phyloP scores from a whole-genome alignment of 768 basidiomycete species.

The Austroboletus festivus region DNA sequence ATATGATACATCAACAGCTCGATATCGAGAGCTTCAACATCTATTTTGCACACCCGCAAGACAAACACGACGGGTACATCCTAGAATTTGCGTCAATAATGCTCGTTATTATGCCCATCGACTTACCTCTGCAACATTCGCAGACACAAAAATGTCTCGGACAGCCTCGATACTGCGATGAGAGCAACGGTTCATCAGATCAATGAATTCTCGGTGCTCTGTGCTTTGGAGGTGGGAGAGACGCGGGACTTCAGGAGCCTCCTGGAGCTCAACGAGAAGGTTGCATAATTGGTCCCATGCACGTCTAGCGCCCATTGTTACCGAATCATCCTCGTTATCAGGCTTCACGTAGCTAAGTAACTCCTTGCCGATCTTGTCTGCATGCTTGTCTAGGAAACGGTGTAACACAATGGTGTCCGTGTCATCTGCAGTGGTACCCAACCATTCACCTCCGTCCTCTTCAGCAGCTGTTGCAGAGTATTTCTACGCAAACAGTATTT shows the following conservation, averaged over 20 bases:
- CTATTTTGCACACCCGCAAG: conserved; percentile 62
- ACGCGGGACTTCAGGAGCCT: conserved; percentile 63
- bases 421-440: conserved; percentile 74
- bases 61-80: conserved; percentile 54
- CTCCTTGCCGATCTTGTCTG: conserved; percentile 86
- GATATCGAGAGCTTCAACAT: conserved; percentile 76
- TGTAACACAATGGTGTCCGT: conserved; percentile 82
- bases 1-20: conserved; percentile 77
- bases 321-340: conserved; percentile 49
- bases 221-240: conserved; percentile 46
- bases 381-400: conserved; percentile 80
- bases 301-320: conserved; percentile 65
- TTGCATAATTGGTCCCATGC: conserved; percentile 82
- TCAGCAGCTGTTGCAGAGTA: conserved; percentile 43
- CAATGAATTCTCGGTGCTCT: conserved; percentile 62
- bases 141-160: conserved; percentile 62
- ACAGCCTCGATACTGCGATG: conserved; percentile 62
- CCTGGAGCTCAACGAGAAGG: conserved; percentile 74
- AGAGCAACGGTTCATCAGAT: conserved; percentile 62
- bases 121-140: conserved; percentile 45
- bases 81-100: conserved; percentile 21
- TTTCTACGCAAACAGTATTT: conserved; percentile 33
- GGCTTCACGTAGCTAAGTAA: conserved; percentile 69
- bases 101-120: not conserved
- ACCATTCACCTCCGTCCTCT: conserved; percentile 69